Evolutionary conservation across 352 stramenopile species (phyloP).

Genomic region (Pythium grandisporangium): DNA sequence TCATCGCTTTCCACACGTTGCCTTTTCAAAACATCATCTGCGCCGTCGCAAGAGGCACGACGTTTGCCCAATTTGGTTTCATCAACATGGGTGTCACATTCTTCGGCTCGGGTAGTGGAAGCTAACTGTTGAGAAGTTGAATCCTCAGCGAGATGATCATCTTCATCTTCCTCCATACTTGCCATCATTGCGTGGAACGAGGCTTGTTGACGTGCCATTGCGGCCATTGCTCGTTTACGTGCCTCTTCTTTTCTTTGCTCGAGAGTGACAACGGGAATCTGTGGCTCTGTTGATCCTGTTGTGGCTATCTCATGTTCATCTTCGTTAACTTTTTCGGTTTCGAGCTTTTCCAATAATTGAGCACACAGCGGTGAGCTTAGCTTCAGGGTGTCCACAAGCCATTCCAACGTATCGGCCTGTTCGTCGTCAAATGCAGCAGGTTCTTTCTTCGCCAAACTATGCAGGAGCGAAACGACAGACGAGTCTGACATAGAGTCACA

Average conservation of each 20-base stretch:
- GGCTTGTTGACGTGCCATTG: slow-evolving; percentile 77
- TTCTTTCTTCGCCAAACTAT: slow-evolving; percentile 30
- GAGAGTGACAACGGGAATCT: slow-evolving; percentile 30
- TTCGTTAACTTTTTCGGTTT: slow-evolving; percentile 21
- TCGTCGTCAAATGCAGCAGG: slow-evolving; percentile 55
- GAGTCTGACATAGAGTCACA: slow-evolving; percentile 20
- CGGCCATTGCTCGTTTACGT: slow-evolving; percentile 60
- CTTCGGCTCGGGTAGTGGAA: neutral
- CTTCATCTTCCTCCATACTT: slow-evolving; percentile 21
- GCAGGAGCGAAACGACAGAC: slow-evolving; percentile 50
- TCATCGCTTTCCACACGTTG: slow-evolving; percentile 31
- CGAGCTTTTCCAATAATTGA: slow-evolving; percentile 15
- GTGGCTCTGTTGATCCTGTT: neutral
- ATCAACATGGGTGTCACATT: slow-evolving; percentile 1
- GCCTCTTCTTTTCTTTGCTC: slow-evolving; percentile 74
- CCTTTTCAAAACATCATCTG: slow-evolving; percentile 27
- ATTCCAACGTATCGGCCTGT: slow-evolving; percentile 63
- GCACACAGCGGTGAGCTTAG: slow-evolving; percentile 31
- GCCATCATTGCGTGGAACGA: slow-evolving; percentile 81
- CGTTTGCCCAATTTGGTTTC: slow-evolving; percentile 32
- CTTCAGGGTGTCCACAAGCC: slow-evolving; percentile 59
- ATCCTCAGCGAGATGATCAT: slow-evolving; percentile 15
- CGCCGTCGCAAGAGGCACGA: slow-evolving; percentile 21
- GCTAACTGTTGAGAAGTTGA: neutral
- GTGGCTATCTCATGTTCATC: neutral